These are phyloP conservation scores for Globisporangium abappressorium DNA, from an alignment of 352 stramenopile genomes.

Conservation along the genomic window DNA sequence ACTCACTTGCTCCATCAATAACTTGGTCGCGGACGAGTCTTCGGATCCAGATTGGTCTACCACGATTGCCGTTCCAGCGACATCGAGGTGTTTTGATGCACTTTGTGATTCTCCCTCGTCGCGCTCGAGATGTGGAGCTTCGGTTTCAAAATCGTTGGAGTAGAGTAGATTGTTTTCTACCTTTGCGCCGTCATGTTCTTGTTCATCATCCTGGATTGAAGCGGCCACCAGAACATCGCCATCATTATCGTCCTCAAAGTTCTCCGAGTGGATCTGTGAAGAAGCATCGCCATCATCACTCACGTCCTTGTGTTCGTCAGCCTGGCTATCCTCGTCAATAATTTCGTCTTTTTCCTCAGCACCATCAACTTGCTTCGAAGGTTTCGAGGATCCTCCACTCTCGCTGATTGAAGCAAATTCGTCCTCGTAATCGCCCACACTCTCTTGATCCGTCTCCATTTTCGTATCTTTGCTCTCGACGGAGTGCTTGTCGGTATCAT, in stretches of 20 bases:
- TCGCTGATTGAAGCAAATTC: conserved; percentile 16
- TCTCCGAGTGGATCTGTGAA: conserved; percentile 6
- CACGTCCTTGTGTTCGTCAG: too few relatives aligned
- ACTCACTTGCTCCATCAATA: conserved; percentile 35
- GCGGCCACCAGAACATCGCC: not conserved
- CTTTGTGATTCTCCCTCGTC: not conserved
- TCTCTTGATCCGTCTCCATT: conserved; percentile 6
- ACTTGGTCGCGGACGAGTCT: conserved; percentile 51
- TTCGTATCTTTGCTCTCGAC: not conserved
- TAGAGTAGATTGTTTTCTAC: not conserved
- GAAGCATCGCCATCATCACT: conserved; percentile 3
- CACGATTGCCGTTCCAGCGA: not conserved
- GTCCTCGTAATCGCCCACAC: conserved; percentile 15
- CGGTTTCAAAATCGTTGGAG: conserved; percentile 11
- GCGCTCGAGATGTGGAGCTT: not conserved
- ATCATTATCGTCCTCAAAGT: conserved; percentile 1
- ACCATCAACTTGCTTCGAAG: not conserved
- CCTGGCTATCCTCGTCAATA: not conserved
- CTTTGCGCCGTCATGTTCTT: not conserved
- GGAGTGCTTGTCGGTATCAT: conserved; percentile 1
- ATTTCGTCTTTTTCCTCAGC: not conserved
- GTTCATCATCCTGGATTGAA: not conserved
- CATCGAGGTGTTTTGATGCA: conserved; percentile 2
- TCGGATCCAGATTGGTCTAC: conserved; percentile 33
- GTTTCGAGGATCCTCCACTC: not conserved